These are phyloP conservation scores for Leccinum incarnatum DNA, from an alignment of 768 basidiomycete genomes.

Conservation along the genomic window DNA sequence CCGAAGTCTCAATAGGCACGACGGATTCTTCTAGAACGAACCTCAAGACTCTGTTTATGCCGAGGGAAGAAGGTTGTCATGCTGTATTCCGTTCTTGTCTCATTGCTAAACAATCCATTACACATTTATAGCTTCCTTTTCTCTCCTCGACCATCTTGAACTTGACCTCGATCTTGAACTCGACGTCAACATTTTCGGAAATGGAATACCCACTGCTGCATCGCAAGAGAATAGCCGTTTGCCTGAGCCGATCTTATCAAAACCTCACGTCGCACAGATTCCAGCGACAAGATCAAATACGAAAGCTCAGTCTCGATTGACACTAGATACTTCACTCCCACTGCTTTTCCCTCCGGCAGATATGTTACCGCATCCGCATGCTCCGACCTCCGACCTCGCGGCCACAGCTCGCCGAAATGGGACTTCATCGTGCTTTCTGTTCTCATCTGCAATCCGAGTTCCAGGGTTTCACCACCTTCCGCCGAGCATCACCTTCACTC, in stretches of 20 bases:
- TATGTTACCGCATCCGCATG: conserved; percentile 15
- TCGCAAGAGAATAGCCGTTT: not conserved
- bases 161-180: conserved; percentile 72
- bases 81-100: not conserved
- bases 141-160: conserved; percentile 71
- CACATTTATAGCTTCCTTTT: conserved; percentile 54
- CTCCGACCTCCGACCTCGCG: conserved; percentile 13
- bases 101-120: not conserved
- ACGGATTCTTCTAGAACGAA: conserved; percentile 26
- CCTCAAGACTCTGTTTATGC: conserved; percentile 74
- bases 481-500: conserved; percentile 15
- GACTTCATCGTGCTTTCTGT: conserved; percentile 24
- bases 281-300: conserved; percentile 1
- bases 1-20: not conserved
- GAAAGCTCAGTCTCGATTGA: conserved; percentile 22
- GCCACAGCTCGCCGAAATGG: conserved; percentile 6
- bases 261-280: not conserved
- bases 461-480: conserved; percentile 47
- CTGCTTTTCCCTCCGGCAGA: conserved; percentile 60
- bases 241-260: conserved; percentile 6
- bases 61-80: conserved; percentile 58
- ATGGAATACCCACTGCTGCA: conserved; percentile 15
- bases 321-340: conserved; percentile 51
- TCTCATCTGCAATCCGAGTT: conserved; percentile 39
- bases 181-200: conserved; percentile 49